Evolutionary conservation across 441 rosid genomes (phyloP), one percentile per base, ranked within the genome.

Genomic region (Adansonia gregorii): DNA sequence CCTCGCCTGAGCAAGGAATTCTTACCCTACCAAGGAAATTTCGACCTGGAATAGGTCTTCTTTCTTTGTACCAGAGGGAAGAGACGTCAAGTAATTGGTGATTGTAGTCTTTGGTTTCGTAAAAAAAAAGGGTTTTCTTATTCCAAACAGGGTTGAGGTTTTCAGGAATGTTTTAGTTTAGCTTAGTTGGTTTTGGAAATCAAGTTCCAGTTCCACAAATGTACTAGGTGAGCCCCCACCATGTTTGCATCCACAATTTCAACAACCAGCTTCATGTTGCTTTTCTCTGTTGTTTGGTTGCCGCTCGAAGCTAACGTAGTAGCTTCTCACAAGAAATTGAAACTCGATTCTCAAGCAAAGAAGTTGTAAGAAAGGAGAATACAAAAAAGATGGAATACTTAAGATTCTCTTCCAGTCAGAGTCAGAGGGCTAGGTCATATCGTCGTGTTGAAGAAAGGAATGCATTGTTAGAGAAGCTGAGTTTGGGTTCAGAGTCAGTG

Each of bases 321-420:
- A 54, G 73, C 55, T 46, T 70, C 64, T 71, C 56, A 22, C 83
- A 86, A 83, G 88, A 78, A 81, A 86, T 74, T 79, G 48, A 77
- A 82, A 80, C 89, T 85, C 75, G 54, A 79, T 79, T 63, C 17
- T 71, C 86, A 90, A 90, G 97, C 85, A 92, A 93, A 75, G 93
- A 82, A 89, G 83, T 78, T 80, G 72, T 82, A 73, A 75, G 79
- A 82, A 83, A 78, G 78, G 73, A 83, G 61, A 31, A 61, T 43
- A 61, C 12, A 75, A 74, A 76, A 67, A 49, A 76, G 74, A 75
- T 6, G 59, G 76, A 74, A 82, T 82, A 77, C 58, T 51, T 72
- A 60, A 64, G 35, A 39, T 74, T 74, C 81, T 66, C 27, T 56
- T 24, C 31, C 49, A 35, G 39, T 35, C 39, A 35, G 39, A 2